Percentiles rank a stretch among this genome's conserved stretches.
These are phyloP conservation scores for Aspergillus tubingensis DNA, from an alignment of 2,329 filamentous ascomycete genomes.

Conservation along the genomic window DNA sequence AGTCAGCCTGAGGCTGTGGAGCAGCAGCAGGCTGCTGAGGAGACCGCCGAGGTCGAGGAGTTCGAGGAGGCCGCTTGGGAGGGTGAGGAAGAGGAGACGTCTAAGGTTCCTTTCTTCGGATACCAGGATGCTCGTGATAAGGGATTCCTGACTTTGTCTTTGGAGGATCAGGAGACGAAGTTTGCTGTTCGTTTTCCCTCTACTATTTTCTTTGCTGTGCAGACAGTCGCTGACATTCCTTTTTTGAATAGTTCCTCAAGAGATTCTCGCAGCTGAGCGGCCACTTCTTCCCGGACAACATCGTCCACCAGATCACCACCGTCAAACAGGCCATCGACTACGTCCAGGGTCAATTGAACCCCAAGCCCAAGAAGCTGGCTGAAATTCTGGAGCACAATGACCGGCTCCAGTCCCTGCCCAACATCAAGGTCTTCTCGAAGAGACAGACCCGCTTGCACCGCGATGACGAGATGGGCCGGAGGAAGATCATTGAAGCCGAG, in stretches of 20 bases:
- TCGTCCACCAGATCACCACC: conserved; percentile 59
- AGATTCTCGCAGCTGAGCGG: conserved; percentile 80
- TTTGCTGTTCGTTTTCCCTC: conserved; percentile 65
- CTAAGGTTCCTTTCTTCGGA: conserved; percentile 20
- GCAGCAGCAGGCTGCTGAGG: conserved; percentile 10
- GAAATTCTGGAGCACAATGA: conserved; percentile 56
- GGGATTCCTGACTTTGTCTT: conserved; percentile 60
- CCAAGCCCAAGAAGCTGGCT: conserved; percentile 59
- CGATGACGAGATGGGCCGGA: conserved; percentile 70
- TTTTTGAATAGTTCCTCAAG: conserved; percentile 67
- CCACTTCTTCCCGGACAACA: conserved; percentile 70
- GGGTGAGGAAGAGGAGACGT: conserved; percentile 21
- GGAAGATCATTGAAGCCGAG: conserved; percentile 77
- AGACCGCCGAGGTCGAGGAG: conserved; percentile 7
- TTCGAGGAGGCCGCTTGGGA: conserved; percentile 20
- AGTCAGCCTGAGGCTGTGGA: conserved; percentile 17
- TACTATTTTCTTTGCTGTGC: conserved; percentile 54
- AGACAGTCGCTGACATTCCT: conserved; percentile 54
- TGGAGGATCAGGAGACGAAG: conserved; percentile 63
- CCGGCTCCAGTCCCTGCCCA: conserved; percentile 59
- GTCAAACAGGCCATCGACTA: conserved; percentile 58
- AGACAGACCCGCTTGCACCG: conserved; percentile 71
- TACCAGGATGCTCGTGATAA: conserved; percentile 39
- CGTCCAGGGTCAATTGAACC: conserved; percentile 40
- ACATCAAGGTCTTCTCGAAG: conserved; percentile 67